phyloP scores from a whole-genome alignment of 805 yeast genomes.

The Ogataea philodendri region DNA sequence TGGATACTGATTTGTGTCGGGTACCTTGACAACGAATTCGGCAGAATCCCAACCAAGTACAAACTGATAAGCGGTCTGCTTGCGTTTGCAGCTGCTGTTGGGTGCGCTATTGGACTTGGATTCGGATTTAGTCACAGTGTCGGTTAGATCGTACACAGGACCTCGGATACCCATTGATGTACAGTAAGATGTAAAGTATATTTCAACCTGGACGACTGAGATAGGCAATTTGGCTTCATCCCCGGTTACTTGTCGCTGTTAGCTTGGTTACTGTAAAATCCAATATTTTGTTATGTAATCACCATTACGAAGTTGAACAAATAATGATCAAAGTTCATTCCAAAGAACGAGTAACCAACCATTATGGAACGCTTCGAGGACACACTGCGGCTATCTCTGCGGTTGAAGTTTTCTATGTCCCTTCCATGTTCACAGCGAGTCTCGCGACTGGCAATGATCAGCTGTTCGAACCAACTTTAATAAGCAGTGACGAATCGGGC shows the following conservation, averaged over 20 bases:
- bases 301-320: too few species aligned
- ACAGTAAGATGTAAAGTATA: too few species aligned
- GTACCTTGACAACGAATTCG: conserved; percentile 27
- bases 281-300: too few species aligned
- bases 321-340: conserved; percentile 6
- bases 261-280: too few species aligned
- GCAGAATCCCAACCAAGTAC: conserved; percentile 21
- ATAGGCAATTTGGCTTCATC: too few species aligned
- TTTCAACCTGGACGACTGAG: too few species aligned
- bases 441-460: conserved; percentile 15
- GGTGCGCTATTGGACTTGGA: conserved; percentile 28
- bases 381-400: conserved; percentile 14
- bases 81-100: conserved; percentile 20
- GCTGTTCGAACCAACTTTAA: conserved; percentile 37
- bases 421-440: conserved; percentile 15
- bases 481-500: conserved; percentile 64
- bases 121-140: conserved; percentile 21
- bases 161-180: too few species aligned
- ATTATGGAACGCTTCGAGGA: conserved; percentile 21
- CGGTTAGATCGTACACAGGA: background rate
- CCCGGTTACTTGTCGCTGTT: too few species aligned
- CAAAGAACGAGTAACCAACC: conserved; percentile 8
- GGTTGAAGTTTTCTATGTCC: conserved; percentile 19
- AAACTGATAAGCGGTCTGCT: conserved; percentile 24
- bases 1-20: conserved; percentile 31